Percentiles rank a stretch among this genome's conserved stretches.
These are phyloP conservation scores for Entomortierella lignicola DNA, from an alignment of 192 early-diverging fungal genomes.

Conservation along the genomic window DNA sequence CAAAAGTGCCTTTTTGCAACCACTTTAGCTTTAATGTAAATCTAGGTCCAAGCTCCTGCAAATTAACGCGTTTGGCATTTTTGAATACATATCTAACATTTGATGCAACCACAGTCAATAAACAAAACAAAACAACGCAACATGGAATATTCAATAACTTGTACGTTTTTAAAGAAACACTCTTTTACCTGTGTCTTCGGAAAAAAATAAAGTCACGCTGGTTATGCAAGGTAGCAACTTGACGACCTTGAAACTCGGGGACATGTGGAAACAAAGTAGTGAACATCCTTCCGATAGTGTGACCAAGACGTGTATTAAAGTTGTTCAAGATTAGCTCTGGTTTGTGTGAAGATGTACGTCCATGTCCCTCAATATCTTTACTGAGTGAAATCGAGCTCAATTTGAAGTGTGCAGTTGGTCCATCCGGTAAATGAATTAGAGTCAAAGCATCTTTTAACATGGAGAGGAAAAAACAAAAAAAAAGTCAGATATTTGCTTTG, in stretches of 20 bases:
- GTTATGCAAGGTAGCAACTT: slow-evolving; percentile 97
- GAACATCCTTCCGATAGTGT: slow-evolving; percentile 96
- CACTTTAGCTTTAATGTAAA: slow-evolving; percentile 95
- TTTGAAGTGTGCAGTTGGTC: slow-evolving; percentile 97
- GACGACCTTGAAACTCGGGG: slow-evolving; percentile 95
- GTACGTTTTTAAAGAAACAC: too few relatives aligned
- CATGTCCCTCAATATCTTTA: slow-evolving; percentile 88
- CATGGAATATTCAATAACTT: too few relatives aligned
- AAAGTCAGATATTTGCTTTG: too few relatives aligned
- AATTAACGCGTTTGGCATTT: slow-evolving; percentile 79
- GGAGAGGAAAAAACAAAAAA: too few relatives aligned
- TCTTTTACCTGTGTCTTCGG: slow-evolving; percentile 83
- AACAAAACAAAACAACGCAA: too few relatives aligned
- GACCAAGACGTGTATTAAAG: slow-evolving; percentile 96
- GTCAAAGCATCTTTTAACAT: slow-evolving; percentile 93
- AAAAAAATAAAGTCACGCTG: slow-evolving; percentile 99
- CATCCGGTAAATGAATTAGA: slow-evolving; percentile 94
- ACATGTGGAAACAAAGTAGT: slow-evolving; percentile 96
- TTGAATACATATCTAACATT: slow-evolving; percentile 84
- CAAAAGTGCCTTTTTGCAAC: slow-evolving; percentile 97
- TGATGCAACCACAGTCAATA: too few relatives aligned
- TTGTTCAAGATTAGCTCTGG: slow-evolving; percentile 99
- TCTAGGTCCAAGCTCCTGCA: slow-evolving; percentile 96
- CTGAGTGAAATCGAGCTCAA: slow-evolving; percentile 83
- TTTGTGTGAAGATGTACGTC: slow-evolving; percentile 79